Evolutionary conservation across 2,329 filamentous ascomycete genomes (phyloP).

Genomic region (Fusarium sulawesiense): DNA sequence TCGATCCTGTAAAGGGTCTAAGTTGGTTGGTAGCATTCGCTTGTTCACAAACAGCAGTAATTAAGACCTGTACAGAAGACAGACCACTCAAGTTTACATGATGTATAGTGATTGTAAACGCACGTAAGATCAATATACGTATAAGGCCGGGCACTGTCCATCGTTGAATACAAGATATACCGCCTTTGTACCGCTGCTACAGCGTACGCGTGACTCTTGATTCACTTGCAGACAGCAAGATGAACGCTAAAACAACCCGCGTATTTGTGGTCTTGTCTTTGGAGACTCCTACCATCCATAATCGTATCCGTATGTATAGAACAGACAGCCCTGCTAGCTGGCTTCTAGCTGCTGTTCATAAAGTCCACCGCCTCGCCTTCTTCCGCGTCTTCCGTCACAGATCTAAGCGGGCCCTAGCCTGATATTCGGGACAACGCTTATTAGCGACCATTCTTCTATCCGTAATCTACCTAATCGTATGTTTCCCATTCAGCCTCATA

Average conservation of each 20-base stretch:
- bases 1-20: slow-evolving; percentile 14
- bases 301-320: slow-evolving; percentile 35
- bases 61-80: slow-evolving; percentile 25
- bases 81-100: slow-evolving; percentile 29
- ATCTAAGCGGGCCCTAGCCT: slow-evolving; percentile 38
- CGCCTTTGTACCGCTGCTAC: not conserved
- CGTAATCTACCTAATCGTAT: slow-evolving; percentile 32
- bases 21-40: slow-evolving; percentile 24
- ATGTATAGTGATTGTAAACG: not conserved
- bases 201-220: not conserved
- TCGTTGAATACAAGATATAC: not conserved
- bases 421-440: slow-evolving; percentile 26
- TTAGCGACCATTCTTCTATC: slow-evolving; percentile 6
- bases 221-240: slow-evolving; percentile 3
- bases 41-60: not conserved
- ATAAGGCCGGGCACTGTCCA: not conserved
- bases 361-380: slow-evolving; percentile 32
- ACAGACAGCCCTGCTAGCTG: slow-evolving; percentile 19
- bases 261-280: slow-evolving; percentile 7
- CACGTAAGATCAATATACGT: not conserved
- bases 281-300: slow-evolving; percentile 21
- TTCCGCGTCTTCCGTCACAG: slow-evolving; percentile 35
- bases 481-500: slow-evolving; percentile 36
- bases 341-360: not conserved
- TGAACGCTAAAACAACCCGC: not conserved